Evolutionary conservation across 2,329 filamentous ascomycete genomes (phyloP).

Genomic region (Fusarium buxicola): DNA sequence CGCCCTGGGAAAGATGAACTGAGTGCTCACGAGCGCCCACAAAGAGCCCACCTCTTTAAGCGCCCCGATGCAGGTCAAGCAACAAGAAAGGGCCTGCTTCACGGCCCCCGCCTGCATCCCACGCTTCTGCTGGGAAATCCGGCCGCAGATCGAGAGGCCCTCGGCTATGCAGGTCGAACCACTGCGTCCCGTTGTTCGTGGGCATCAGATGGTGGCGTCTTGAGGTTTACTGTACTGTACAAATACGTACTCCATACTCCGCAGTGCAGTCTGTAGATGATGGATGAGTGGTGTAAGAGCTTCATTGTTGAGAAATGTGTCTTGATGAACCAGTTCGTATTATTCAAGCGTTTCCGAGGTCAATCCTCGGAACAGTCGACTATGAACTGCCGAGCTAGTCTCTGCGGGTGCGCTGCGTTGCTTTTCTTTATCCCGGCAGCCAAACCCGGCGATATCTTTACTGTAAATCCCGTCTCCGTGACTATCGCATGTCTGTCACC

Average conservation of each 20-base stretch:
- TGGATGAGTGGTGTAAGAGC: background rate
- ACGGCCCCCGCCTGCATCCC: constrained; percentile 45
- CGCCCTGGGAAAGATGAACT: constrained; percentile 16
- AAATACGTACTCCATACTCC: too few relatives aligned
- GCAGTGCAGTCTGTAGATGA: background rate
- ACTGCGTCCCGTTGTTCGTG: constrained; percentile 39
- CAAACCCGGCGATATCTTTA: constrained; percentile 15
- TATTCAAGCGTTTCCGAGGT: constrained; percentile 6
- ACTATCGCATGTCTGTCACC: constrained; percentile 15
- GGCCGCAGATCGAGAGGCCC: constrained; percentile 53
- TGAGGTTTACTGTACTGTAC: constrained; percentile 3
- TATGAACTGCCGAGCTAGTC: constrained; percentile 17
- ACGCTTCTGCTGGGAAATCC: constrained; percentile 49
- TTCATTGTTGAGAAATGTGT: constrained; percentile 24
- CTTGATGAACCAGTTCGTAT: constrained; percentile 22
- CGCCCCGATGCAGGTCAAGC: constrained; percentile 47
- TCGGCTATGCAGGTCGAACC: constrained; percentile 55
- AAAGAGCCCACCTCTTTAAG: constrained; percentile 40
- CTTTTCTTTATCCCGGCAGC: constrained; percentile 27
- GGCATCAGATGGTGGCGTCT: constrained; percentile 41
- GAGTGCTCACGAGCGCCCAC: constrained; percentile 3
- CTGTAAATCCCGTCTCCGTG: constrained; percentile 24
- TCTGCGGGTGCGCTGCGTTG: constrained; percentile 17
- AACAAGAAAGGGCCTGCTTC: constrained; percentile 37
- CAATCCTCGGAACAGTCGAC: background rate